Percentiles rank a stretch among this genome's conserved stretches.
Conservation (phyloP, 805 yeast genomes). For the Starmerella gropengiesseri region DNA sequence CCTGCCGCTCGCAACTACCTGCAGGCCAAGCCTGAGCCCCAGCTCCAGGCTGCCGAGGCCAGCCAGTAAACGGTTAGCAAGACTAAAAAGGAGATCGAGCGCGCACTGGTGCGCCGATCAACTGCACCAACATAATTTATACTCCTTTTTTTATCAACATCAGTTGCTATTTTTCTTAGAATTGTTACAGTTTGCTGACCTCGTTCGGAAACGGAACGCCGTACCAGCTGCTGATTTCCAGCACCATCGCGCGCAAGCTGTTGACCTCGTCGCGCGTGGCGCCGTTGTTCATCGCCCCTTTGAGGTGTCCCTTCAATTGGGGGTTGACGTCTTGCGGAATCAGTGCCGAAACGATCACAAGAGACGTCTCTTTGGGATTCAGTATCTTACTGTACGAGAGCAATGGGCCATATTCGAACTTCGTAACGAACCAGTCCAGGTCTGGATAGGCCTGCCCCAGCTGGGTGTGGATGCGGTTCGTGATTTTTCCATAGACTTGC, state of each 20-base stretch:
- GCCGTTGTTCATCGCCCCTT: conserved; percentile 76
- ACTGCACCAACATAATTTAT: conserved; percentile 6
- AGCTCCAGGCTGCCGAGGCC: conserved; percentile 9
- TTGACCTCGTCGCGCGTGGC: conserved; percentile 52
- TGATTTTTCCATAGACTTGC: conserved; percentile 62
- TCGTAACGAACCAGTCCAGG: conserved; percentile 59
- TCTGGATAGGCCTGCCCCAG: conserved; percentile 74
- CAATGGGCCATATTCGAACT: conserved; percentile 67
- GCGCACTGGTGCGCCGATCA: no score
- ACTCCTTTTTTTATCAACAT: not conserved
- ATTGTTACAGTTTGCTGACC: conserved; percentile 43
- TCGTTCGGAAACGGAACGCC: conserved; percentile 52
- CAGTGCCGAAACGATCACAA: conserved; percentile 65
- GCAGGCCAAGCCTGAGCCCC: conserved; percentile 15
- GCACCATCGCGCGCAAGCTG: conserved; percentile 49
- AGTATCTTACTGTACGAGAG: conserved; percentile 58
- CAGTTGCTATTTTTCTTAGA: no score
- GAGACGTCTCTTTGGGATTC: conserved; percentile 56
- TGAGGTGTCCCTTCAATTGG: conserved; percentile 80
- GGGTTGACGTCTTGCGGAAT: conserved; percentile 92
- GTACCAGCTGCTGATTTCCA: conserved; percentile 61
- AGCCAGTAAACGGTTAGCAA: not conserved
- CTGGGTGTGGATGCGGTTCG: conserved; percentile 54
- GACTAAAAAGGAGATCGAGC: no score
- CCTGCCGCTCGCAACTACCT: conserved; percentile 76